Evolutionary conservation across 305 asterid genomes (phyloP).

Genomic region (Euphrasia arctica): DNA sequence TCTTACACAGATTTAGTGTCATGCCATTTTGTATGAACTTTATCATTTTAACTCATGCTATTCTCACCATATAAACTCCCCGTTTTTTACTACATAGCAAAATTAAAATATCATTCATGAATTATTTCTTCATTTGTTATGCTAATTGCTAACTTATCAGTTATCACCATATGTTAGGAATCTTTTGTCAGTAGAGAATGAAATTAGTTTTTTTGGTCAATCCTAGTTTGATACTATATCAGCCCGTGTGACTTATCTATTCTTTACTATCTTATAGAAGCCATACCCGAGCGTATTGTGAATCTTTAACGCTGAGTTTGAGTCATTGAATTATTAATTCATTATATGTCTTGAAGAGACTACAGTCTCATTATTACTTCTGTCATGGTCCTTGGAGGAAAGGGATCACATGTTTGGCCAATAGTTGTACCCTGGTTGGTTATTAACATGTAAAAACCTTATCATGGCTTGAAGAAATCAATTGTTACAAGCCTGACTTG

Average conservation of each 20-base stretch:
- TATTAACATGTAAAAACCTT: not conserved
- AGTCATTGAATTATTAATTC: not conserved
- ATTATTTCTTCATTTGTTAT: not conserved
- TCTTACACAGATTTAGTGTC: not conserved
- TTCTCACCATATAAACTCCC: no score
- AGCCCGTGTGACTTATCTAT: not conserved
- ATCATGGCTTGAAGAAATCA: not conserved
- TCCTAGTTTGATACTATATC: not conserved
- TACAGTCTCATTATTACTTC: not conserved
- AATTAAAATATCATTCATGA: not conserved
- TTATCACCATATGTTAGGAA: not conserved
- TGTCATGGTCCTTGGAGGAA: not conserved
- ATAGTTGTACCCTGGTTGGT: not conserved
- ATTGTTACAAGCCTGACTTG: constrained; percentile 3
- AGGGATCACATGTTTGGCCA: not conserved
- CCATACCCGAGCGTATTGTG: not conserved
- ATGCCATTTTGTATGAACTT: not conserved
- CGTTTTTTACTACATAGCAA: no score
- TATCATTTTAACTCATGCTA: not conserved
- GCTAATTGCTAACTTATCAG: not conserved
- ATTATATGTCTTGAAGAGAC: constrained; percentile 3
- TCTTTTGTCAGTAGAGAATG: not conserved
- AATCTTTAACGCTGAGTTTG: not conserved
- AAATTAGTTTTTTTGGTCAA: not conserved
- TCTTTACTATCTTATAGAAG: not conserved